Conservation (phyloP, 2,329 filamentous ascomycete species). For the Fusarium dimerum region DNA sequence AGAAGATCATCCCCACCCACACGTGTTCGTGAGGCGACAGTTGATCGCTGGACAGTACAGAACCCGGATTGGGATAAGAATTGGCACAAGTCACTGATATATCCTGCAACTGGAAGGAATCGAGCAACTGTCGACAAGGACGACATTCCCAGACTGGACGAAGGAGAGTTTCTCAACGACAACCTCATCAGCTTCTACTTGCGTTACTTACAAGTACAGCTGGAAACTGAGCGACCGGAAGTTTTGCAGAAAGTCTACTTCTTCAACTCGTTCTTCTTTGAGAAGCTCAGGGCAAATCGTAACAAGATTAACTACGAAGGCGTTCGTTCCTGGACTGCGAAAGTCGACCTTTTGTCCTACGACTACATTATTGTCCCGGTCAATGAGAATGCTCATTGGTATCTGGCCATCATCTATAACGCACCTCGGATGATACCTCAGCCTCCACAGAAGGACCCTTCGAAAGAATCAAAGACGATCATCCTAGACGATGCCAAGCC, state of each 20-base stretch:
- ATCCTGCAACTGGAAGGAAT: conserved; percentile 57
- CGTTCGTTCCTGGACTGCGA: conserved; percentile 85
- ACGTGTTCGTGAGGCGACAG: conserved; percentile 12
- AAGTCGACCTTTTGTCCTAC: conserved; percentile 78
- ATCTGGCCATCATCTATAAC: conserved; percentile 93
- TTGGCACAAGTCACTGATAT: conserved; percentile 63
- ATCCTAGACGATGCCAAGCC: conserved; percentile 14
- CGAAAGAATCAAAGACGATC: conserved; percentile 11
- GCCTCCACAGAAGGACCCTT: conserved; percentile 7
- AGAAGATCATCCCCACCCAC: conserved; percentile 20
- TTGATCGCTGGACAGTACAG: conserved; percentile 49
- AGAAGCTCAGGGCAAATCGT: conserved; percentile 65
- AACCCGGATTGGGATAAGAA: conserved; percentile 52
- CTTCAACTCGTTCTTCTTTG: conserved; percentile 92
- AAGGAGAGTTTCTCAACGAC: conserved; percentile 88
- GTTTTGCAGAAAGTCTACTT: conserved; percentile 72
- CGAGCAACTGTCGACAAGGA: conserved; percentile 67
- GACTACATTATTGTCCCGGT: conserved; percentile 93
- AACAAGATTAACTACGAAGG: conserved; percentile 78
- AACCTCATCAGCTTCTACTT: conserved; percentile 89
- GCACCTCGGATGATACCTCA: conserved; percentile 60
- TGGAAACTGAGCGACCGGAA: conserved; percentile 56
- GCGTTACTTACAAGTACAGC: conserved; percentile 65
- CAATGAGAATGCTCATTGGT: conserved; percentile 89
- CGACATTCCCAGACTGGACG: conserved; percentile 78